These are phyloP conservation scores for Penicillium sp. DNA, from an alignment of 2,329 filamentous ascomycete genomes.

Conservation along the genomic window DNA sequence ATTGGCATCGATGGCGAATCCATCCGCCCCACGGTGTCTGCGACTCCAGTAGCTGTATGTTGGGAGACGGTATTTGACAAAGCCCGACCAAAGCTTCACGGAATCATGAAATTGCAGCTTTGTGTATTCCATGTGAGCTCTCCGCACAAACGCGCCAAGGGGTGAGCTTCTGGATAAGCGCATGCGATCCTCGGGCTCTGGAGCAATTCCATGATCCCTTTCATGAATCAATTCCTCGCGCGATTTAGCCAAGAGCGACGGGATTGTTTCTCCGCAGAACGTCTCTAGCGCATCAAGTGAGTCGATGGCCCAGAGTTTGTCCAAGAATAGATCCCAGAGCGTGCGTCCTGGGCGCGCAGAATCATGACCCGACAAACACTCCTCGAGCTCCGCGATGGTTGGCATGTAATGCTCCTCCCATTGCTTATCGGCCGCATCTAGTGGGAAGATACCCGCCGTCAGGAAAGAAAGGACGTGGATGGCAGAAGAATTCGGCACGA, in stretches of 20 bases:
- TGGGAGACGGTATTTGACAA: slow-evolving; percentile 77
- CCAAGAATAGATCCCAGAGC: slow-evolving; percentile 86
- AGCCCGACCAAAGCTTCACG: slow-evolving; percentile 76
- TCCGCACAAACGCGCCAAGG: slow-evolving; percentile 76
- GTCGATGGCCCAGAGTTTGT: slow-evolving; percentile 79
- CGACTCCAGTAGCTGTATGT: slow-evolving; percentile 65
- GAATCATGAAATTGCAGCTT: slow-evolving; percentile 78
- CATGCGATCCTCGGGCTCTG: slow-evolving; percentile 53
- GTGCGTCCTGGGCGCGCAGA: slow-evolving; percentile 69
- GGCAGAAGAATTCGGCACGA: slow-evolving; percentile 68
- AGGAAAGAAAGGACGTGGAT: slow-evolving; percentile 79
- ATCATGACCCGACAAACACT: slow-evolving; percentile 45
- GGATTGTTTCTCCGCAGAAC: slow-evolving; percentile 65
- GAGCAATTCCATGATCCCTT: slow-evolving; percentile 54
- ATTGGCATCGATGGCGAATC: slow-evolving; percentile 62
- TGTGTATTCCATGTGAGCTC: slow-evolving; percentile 76
- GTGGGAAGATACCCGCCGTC: slow-evolving; percentile 64
- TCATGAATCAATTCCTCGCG: slow-evolving; percentile 62
- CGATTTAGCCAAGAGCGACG: slow-evolving; percentile 60
- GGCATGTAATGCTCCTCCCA: slow-evolving; percentile 35
- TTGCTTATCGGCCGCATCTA: slow-evolving; percentile 35
- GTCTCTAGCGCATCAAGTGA: slow-evolving; percentile 77
- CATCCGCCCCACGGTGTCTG: slow-evolving; percentile 49
- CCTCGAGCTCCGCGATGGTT: slow-evolving; percentile 50
- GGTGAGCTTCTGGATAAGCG: slow-evolving; percentile 73